Base-by-base conservation (phyloP, 2,329 filamentous ascomycete genomes). In the Orbilia javanica region DNA sequence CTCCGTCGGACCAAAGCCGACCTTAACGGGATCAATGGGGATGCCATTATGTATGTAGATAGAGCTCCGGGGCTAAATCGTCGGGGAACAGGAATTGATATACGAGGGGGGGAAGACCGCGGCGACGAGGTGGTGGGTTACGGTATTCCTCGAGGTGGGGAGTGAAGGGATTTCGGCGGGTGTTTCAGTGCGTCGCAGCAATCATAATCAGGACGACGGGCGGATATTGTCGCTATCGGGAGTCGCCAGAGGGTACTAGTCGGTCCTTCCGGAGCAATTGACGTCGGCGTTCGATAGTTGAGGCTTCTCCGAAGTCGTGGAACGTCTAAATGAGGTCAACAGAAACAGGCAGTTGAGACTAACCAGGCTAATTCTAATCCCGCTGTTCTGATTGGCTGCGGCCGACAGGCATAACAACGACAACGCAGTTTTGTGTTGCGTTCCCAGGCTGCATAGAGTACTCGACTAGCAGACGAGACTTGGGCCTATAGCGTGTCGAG, bases 1-100 rank as follows among this genome's bases (percentile, higher is more conserved):
- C 68, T 74, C 76, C 80, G 74, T 80, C 81, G 27, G 83, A 80
- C 65, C 83, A 82, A 60, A 84, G 83, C 79, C 83, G 84, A 82
- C 70, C 86, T 83, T 82, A 85, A 84, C 78, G 84, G 83, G 80
- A 85, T 83, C 81, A 85, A 83, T 72, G 85, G 83, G 79, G 86
- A 84, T 80, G 85, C 85, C 86, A 87, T 87, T 75, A 81, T 82
- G 82, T 52, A 64, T 76, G 50, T 57, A 62, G 53, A 52, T 55
- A 53, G 46, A 25, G 46, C 29, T 25, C 50, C 25, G 39, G 36
- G 22, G 60, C 42, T 39, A 46, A 15, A 6, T 31, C 22, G 15
- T 34, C 13, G 29, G 60, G 18, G 15, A 20, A 36, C 25, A n/a
- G 18, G 20, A 15, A 29, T 34, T 50, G 3, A 46, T 55, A 8